Conservation (phyloP, 2,329 filamentous ascomycete genomes). For the Colletotrichum gloeosporioides region DNA sequence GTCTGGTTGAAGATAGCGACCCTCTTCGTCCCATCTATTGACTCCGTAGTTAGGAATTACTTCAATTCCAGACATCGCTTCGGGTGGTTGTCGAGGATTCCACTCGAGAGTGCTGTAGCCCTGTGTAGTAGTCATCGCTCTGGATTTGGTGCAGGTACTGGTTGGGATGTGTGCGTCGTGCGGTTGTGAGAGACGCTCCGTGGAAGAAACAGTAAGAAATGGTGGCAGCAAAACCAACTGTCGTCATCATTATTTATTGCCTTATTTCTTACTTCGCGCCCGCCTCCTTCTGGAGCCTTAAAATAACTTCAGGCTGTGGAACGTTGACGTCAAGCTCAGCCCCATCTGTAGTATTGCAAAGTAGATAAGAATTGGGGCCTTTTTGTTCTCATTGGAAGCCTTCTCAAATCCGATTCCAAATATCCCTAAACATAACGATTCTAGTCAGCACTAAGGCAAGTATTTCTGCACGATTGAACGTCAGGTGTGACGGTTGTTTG, state of each 20-base stretch:
- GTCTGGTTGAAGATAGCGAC: neutral
- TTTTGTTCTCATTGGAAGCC: neutral
- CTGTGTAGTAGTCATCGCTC: neutral
- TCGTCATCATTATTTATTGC: rapidly evolving
- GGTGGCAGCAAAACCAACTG: neutral
- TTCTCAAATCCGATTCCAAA: neutral
- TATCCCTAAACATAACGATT: neutral
- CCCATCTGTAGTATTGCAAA: neutral
- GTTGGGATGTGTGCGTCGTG: neutral
- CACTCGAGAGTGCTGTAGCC: neutral
- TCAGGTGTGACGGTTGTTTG: neutral
- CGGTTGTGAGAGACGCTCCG: neutral
- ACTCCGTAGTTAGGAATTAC: neutral
- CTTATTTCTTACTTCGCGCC: neutral
- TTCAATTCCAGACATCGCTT: neutral
- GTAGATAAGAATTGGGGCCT: neutral
- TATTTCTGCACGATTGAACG: neutral
- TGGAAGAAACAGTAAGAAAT: neutral
- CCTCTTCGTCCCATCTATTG: neutral
- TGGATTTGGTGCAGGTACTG: neutral
- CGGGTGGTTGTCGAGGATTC: neutral
- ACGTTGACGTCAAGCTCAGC: neutral
- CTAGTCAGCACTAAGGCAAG: neutral
- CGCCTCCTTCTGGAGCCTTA: neutral
- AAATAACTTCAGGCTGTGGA: neutral